Base-by-base conservation (phyloP, 2,329 filamentous ascomycete species). In the Rhytidhysteron rufulum region DNA sequence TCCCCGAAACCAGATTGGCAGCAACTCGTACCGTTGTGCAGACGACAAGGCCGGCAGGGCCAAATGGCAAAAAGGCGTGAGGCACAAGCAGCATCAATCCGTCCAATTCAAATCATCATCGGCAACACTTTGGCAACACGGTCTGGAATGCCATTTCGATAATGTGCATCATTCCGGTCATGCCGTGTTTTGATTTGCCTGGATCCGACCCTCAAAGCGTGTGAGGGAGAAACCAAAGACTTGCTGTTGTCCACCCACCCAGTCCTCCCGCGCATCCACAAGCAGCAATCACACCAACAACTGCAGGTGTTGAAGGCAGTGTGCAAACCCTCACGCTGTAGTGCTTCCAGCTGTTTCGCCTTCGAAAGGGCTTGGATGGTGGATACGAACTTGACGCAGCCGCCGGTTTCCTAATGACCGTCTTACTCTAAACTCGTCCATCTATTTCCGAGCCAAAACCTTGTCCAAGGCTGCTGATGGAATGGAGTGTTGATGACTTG, bases 351-450 rank as follows among this genome's bases (percentile, higher is more conserved):
- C 33, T 35, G 33, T 35, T 35, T 35, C 33, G 33, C 33, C 20
- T 20, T 24, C 54, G 51, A 49, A 47, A 49, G 50, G 41, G 41
- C 37, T 48, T 45, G 43, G 51, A 50, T 46, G 44, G 48, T 53
- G 54, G 48, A 63, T 58, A 60, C 58, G 57, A 63, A 49, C 50
- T 47, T 37, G 47, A 41, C 47, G 19, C 13, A 39, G 44, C 49
- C 43, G 47, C 47, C 44, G 32, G 24, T 13, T 13, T 27, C 48
- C 51, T 55, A 56, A 52, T 48, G 21, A 49, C 47, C 44, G 54
- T 57, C 58, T 59, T 59, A 62, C 58, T 57, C 50, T 54, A 60
- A 61, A 45, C 50, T n/a, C n/a, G n/a, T 49, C 56, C 51, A 50
- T 51, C 52, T 54, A 53, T 50, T 49, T 56, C 60, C 58, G 60